phyloP scores from a whole-genome alignment of 139 green algal species.

The Diplosphaera chodatii region DNA sequence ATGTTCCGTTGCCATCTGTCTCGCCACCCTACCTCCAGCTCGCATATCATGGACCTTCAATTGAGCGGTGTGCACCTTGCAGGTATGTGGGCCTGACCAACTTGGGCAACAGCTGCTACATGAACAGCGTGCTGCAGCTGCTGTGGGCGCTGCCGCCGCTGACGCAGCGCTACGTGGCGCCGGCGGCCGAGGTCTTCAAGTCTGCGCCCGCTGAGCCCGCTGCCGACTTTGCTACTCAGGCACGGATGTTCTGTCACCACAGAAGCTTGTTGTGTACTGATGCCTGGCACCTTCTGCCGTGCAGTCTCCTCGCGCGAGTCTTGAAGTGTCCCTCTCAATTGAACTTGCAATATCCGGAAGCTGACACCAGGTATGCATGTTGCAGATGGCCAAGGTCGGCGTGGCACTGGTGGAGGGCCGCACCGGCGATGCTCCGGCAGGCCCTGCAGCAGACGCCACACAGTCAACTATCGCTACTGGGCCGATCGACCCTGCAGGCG shows the following conservation, averaged over 20 bases:
- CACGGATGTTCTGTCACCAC: too few species aligned
- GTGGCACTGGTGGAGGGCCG: slow-evolving; percentile 49
- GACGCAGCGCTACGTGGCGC: slow-evolving; percentile 47
- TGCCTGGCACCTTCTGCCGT: too few species aligned
- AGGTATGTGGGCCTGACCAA: slow-evolving; percentile 87
- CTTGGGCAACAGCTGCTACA: slow-evolving; percentile 97
- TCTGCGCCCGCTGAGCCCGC: slow-evolving; percentile 41
- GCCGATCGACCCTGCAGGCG: slow-evolving; percentile 6
- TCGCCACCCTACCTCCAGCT: too few species aligned
- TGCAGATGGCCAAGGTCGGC: slow-evolving; percentile 68
- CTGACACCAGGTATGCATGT: too few species aligned
- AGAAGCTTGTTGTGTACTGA: too few species aligned
- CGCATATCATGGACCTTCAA: too few species aligned
- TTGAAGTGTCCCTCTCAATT: too few species aligned
- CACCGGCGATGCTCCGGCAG: slow-evolving; percentile 32
- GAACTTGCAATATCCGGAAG: too few species aligned
- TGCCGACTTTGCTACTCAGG: slow-evolving; percentile 69
- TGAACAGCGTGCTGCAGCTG: slow-evolving; percentile 85
- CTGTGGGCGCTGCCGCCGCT: slow-evolving; percentile 74
- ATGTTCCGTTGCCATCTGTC: too few species aligned
- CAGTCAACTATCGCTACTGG: neutral
- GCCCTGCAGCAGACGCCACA: neutral
- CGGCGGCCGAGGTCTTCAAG: slow-evolving; percentile 37
- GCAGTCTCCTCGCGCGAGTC: too few species aligned
- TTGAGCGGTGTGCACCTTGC: too few species aligned